These are phyloP conservation scores for Lipomyces yamadae DNA, from an alignment of 805 yeast genomes.

Conservation along the genomic window DNA sequence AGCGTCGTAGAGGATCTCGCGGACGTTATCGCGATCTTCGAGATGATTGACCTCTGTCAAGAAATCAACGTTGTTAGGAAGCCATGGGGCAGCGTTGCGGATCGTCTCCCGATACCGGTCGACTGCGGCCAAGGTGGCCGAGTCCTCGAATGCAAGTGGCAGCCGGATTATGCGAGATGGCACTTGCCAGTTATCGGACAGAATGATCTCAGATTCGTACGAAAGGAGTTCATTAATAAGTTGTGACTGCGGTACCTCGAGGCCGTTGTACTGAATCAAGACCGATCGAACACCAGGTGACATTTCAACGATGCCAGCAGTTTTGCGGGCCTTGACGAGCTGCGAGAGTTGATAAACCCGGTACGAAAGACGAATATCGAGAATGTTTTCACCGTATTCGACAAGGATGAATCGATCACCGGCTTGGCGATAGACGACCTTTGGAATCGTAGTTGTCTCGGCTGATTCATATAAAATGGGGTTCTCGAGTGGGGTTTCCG, in stretches of 20 bases:
- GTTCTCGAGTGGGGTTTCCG: constrained; percentile 51
- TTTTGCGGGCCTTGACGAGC: constrained; percentile 64
- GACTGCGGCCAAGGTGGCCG: constrained; percentile 86
- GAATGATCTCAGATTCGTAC: constrained; percentile 74
- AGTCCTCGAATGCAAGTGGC: constrained; percentile 97
- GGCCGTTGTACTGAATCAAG: constrained; percentile 78
- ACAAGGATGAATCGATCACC: constrained; percentile 93
- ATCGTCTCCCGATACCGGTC: constrained; percentile 91
- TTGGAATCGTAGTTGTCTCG: constrained; percentile 59
- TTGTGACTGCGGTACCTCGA: constrained; percentile 61
- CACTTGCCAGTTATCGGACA: constrained; percentile 82
- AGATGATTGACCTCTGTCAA: constrained; percentile 87
- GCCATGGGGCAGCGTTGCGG: constrained; percentile 93
- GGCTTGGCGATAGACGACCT: constrained; percentile 89
- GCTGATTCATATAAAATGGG: constrained; percentile 69
- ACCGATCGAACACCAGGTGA: constrained; percentile 97
- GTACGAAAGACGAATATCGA: constrained; percentile 85
- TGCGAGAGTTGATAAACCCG: constrained; percentile 82
- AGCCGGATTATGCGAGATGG: constrained; percentile 79
- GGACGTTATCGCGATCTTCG: constrained; percentile 67
- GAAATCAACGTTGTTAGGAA: constrained; percentile 96
- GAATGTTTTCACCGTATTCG: constrained; percentile 87
- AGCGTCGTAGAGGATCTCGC: constrained; percentile 85
- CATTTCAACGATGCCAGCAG: constrained; percentile 88
- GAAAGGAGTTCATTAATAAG: constrained; percentile 69